A percentile compares a stretch with the other conserved stretches of the same genome.
phyloP scores from a whole-genome alignment of 768 basidiomycete genomes.

The Lentinus brumalis region DNA sequence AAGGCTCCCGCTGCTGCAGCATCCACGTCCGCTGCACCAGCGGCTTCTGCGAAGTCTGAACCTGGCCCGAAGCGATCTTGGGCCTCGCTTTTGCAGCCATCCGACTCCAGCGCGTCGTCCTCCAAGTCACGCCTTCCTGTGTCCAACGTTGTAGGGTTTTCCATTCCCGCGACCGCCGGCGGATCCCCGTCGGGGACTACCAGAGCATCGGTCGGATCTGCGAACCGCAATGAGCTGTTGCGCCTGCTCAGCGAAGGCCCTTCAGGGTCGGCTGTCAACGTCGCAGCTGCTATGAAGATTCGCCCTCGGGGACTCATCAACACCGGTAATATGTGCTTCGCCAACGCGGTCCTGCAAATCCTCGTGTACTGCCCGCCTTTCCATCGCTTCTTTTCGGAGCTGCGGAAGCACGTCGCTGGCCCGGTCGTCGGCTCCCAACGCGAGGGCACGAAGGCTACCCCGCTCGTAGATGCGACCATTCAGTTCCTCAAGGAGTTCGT shows the following conservation, averaged over 20 bases:
- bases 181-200: slow-evolving; percentile 27
- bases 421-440: slow-evolving; percentile 31
- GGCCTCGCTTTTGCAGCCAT: slow-evolving; percentile 67
- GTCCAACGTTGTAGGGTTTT: slow-evolving; percentile 74
- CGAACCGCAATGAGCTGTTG: slow-evolving; percentile 51
- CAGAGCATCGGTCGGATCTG: slow-evolving; percentile 23
- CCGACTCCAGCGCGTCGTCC: slow-evolving; percentile 40
- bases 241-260: slow-evolving; percentile 52
- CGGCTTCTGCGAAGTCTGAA: slow-evolving; percentile 17
- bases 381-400: slow-evolving; percentile 70
- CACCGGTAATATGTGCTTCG: slow-evolving; percentile 97
- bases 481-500: slow-evolving; percentile 80
- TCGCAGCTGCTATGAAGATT: slow-evolving; percentile 35
- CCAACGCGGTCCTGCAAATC: slow-evolving; percentile 90
- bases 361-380: slow-evolving; percentile 91
- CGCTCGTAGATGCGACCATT: slow-evolving; percentile 68
- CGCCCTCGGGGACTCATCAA: slow-evolving; percentile 86
- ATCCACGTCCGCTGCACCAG: slow-evolving; percentile 13
- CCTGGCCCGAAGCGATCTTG: slow-evolving; percentile 62
- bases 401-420: slow-evolving; percentile 56
- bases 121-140: slow-evolving; percentile 57
- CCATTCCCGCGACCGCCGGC: slow-evolving; percentile 48
- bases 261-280: slow-evolving; percentile 15
- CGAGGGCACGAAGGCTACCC: slow-evolving; percentile 42
- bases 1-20: slow-evolving; percentile 11